Conservation (phyloP, 768 basidiomycete genomes). For the Dioszegia crocea region DNA sequence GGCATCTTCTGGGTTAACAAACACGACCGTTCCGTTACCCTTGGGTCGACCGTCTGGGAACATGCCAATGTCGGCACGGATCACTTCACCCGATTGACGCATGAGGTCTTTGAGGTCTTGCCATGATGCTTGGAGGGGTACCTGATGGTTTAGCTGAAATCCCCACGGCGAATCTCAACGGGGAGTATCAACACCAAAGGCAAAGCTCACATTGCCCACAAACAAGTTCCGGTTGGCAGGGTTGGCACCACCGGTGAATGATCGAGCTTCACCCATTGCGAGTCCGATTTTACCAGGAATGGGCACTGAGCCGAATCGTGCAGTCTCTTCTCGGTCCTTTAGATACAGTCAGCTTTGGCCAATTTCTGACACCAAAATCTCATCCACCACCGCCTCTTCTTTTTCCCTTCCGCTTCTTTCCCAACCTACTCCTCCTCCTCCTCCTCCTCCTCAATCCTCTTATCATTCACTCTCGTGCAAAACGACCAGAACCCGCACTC, state of each 20-base stretch:
- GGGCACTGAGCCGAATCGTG: constrained; percentile 90
- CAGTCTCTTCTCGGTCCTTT: constrained; percentile 97
- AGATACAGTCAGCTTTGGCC: too few species aligned
- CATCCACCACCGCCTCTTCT: too few species aligned
- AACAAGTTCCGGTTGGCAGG: constrained; percentile 68
- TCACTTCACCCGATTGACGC: constrained; percentile 89
- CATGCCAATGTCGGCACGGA: constrained; percentile 92
- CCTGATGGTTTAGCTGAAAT: constrained; percentile 53
- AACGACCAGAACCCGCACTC: too few species aligned
- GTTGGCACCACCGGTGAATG: constrained; percentile 24
- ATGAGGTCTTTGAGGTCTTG: constrained; percentile 97
- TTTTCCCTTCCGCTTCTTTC: too few species aligned
- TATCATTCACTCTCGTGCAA: too few species aligned
- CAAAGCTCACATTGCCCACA: constrained; percentile 78
- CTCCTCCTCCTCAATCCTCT: too few species aligned
- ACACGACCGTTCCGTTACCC: constrained; percentile 96
- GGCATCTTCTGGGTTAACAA: constrained; percentile 85
- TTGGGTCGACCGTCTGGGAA: constrained; percentile 81
- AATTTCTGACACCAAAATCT: too few species aligned
- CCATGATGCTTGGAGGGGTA: constrained; percentile 97
- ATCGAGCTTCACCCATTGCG: constrained; percentile 71
- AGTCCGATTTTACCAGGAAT: constrained; percentile 94
- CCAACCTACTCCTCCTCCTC: too few species aligned
- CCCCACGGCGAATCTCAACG: too few species aligned
- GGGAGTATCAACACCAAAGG: too few species aligned